Evolutionary conservation across 768 basidiomycete species (phyloP), one percentile per base, ranked within the genome.

Genomic region (Asterophora lycoperdoides): DNA sequence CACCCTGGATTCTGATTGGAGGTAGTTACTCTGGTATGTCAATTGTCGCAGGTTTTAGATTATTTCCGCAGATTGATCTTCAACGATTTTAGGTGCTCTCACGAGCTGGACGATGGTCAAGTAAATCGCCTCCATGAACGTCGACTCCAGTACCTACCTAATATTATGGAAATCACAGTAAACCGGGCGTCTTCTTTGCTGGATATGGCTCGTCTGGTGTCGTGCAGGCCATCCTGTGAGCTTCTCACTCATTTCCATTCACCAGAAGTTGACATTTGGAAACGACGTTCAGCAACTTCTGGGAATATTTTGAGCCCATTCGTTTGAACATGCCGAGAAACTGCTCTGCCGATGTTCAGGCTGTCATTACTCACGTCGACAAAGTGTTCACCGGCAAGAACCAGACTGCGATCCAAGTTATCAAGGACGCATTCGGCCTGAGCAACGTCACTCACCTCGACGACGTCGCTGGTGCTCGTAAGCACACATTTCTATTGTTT

Each of bases 271-370:
- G 23, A 17, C 17, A 26, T 14, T 9, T 15, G 10, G 4, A 10
- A 23, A 13, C 6, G 15, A 37, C 19, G 41, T 45, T 29, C 41
- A 48, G 52, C 55, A 77, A 84, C 60, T 84, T 79, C 59, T 86
- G 83, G 83, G 70, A 69, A 53, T 89, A 87, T 58, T 87, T 84
- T 62, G 84, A 86, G 51, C 85, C 85, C 10, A 78, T 85, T 55
- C 79, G 79, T 13, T 69, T 77, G 55, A 67, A 78, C 57, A 87
- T 86, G 83, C 81, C 85, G 2, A 42, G 58, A 53, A 89, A 89
- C 62, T 89, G 87, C 65, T 86, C 84, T 7, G 76, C 83, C 0
- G 87, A 89, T 57, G 74, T 87, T 26, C 68, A 84, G 60, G 75
- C 75, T 4, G 84, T 83, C 13, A 74, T 88, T 45, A 58, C 74